A percentile compares a stretch with the other conserved stretches of the same genome.
Evolutionary conservation across 31 red algal genomes (phyloP).

Genomic region (Bonnemaisonia californica): DNA sequence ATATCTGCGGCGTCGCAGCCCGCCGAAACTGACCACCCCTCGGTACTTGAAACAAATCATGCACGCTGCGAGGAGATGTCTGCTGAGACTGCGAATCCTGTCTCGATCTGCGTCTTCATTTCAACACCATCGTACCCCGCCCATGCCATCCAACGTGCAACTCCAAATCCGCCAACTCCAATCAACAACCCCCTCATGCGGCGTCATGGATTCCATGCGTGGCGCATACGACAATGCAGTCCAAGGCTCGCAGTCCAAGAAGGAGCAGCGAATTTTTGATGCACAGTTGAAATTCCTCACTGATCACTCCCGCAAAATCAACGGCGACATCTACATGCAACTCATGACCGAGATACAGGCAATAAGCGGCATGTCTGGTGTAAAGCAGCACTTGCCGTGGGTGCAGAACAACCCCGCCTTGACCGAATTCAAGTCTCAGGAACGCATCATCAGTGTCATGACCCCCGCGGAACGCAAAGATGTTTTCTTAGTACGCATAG

Average conservation of each 20-base stretch:
- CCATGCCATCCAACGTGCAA: too few species aligned
- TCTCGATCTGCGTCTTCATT: neutral
- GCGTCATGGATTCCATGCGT: slow-evolving; percentile 46
- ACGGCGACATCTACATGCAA: slow-evolving; percentile 38
- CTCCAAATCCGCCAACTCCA: neutral
- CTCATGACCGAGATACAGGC: slow-evolving; percentile 46
- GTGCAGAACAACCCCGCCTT: slow-evolving; percentile 70
- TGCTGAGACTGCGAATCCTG: too few species aligned
- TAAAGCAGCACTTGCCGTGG: slow-evolving; percentile 73
- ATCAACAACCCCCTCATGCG: neutral
- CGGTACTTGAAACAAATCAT: too few species aligned
- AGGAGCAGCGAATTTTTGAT: slow-evolving; percentile 50
- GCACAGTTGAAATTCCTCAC: slow-evolving; percentile 62
- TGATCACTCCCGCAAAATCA: slow-evolving; percentile 8
- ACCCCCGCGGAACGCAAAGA: slow-evolving; percentile 31
- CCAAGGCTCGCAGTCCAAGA: slow-evolving; percentile 32
- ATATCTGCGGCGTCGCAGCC: too few species aligned
- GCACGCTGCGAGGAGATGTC: too few species aligned
- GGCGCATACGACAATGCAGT: slow-evolving; percentile 34
- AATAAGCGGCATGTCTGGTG: slow-evolving; percentile 28
- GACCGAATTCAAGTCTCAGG: slow-evolving; percentile 66
- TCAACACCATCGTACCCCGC: neutral
- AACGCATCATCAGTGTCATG: slow-evolving; percentile 47
- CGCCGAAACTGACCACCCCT: too few species aligned
- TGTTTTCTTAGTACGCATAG: slow-evolving; percentile 38